phyloP scores from a whole-genome alignment of 768 basidiomycete species.

The Podaxis sp. region DNA sequence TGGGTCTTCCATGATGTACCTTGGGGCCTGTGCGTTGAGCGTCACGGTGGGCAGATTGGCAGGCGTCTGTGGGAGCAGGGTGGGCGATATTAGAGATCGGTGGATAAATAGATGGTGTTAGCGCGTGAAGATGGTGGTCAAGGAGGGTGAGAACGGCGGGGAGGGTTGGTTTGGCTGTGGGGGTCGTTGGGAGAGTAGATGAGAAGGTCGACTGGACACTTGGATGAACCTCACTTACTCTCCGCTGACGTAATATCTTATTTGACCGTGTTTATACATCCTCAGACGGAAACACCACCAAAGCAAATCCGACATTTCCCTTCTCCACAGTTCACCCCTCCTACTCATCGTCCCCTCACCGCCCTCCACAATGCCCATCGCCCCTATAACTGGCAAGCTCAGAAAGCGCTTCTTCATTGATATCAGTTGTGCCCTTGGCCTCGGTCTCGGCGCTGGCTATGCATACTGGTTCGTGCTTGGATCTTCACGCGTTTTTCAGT shows the following conservation, averaged over 20 bases:
- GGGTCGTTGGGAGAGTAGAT: conserved; percentile 20
- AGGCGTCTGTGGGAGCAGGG: conserved; percentile 16
- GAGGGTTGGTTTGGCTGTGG: conserved; percentile 12
- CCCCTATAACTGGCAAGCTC: conserved; percentile 90
- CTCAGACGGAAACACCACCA: conserved; percentile 1
- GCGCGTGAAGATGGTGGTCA: conserved; percentile 18
- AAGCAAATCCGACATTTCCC: conserved; percentile 33
- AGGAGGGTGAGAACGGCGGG: conserved; percentile 21
- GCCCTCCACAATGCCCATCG: conserved; percentile 62
- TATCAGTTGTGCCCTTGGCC: conserved; percentile 65
- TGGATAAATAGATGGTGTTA: conserved; percentile 8
- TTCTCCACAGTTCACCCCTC: conserved; percentile 26
- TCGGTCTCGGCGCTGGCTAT: conserved; percentile 73
- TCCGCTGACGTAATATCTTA: conserved; percentile 19
- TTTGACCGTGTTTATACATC: conserved; percentile 21
- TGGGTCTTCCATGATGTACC: conserved; percentile 72
- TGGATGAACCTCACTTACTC: conserved; percentile 12
- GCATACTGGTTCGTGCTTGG: conserved; percentile 71
- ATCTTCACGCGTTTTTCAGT: conserved; percentile 3
- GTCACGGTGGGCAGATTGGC: conserved; percentile 15
- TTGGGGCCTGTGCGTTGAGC: conserved; percentile 16
- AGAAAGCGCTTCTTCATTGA: conserved; percentile 92
- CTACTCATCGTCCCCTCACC: conserved; percentile 11
- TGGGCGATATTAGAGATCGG: conserved; percentile 2
- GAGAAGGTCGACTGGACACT: not conserved